Base-by-base conservation (phyloP, 768 basidiomycete species). In the Gloeopeniophorella convolvens region DNA sequence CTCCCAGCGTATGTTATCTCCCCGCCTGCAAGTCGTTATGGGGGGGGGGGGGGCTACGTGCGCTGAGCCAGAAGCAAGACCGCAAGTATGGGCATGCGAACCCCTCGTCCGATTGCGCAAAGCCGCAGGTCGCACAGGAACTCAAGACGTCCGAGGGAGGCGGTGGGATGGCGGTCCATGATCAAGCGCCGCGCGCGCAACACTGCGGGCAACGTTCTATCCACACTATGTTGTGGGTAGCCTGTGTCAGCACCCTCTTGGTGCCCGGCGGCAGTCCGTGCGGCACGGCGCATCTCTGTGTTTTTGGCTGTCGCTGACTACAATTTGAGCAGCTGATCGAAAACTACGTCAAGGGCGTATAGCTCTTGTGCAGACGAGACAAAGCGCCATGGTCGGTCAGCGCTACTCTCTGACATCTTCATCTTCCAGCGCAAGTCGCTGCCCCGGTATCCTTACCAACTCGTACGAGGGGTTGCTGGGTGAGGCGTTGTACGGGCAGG, bases 361-460 rank as follows among this genome's bases (percentile, higher is more conserved):
- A 97, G 20, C 95, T 93, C 65, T 87, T 90, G 1, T 94, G 92
- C 61, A 96, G 94, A 90, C 59, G 94, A 99, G 68, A 92, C 92
- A 11, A 80, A 86, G 43, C 98, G 97, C 66, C 92, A 92, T 60
- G 93, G 90, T 21, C 91, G 93, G 26, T 98, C 97, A n/a, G n/a
- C n/a, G n/a, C n/a, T n/a, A n/a, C n/a, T n/a, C n/a, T n/a, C n/a
- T n/a, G n/a, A n/a, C n/a, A n/a, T n/a, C n/a, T n/a, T n/a, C n/a
- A n/a, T n/a, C n/a, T n/a, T n/a, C n/a, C n/a, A n/a, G n/a, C n/a
- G n/a, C n/a, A n/a, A n/a, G n/a, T n/a, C n/a, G n/a, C 68, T 68
- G 97, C 21, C 70, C 78, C 2, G 86, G 86, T 4, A 75, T 95
- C 35, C 70, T 98, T 46, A 71, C 77, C 4, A 89, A 95, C 60